These are phyloP conservation scores for Aspergillus pseudonomiae DNA, from an alignment of 2,329 filamentous ascomycete species.

Conservation along the genomic window DNA sequence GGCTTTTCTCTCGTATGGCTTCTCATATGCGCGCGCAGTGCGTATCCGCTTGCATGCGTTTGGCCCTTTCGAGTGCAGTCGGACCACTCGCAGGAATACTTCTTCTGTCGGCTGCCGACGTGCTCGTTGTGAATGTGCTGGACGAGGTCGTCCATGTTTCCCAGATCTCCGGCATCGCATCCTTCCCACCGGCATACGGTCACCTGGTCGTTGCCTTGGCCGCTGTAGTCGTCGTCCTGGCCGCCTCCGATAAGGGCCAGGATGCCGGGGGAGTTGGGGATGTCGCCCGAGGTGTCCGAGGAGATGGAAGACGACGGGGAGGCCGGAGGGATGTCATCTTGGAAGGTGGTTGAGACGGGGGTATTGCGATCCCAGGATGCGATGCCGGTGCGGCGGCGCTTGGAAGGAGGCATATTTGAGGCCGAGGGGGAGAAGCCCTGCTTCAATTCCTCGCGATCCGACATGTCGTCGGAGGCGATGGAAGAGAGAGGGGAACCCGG, in stretches of 20 bases:
- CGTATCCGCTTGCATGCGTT: conserved; percentile 92
- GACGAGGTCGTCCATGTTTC: conserved; percentile 80
- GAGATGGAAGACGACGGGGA: conserved; percentile 73
- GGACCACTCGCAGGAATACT: conserved; percentile 97
- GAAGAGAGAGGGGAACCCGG: conserved; percentile 67
- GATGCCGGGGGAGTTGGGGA: conserved; percentile 70
- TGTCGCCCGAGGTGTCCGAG: conserved; percentile 85
- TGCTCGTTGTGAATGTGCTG: conserved; percentile 90
- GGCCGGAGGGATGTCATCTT: conserved; percentile 44
- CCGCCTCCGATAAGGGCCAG: conserved; percentile 43
- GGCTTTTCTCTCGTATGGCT: conserved; percentile 98
- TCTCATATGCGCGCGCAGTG: conserved; percentile 93
- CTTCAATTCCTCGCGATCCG: conserved; percentile 57
- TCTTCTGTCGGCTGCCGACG: conserved; percentile 90
- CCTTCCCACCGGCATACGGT: conserved; percentile 78
- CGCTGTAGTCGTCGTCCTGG: conserved; percentile 66
- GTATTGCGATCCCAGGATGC: conserved; percentile 54
- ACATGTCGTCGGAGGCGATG: conserved; percentile 65
- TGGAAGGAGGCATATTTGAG: conserved; percentile 49
- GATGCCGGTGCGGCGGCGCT: conserved; percentile 50
- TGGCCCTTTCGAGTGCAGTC: conserved; percentile 87
- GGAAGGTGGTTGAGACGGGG: conserved; percentile 48
- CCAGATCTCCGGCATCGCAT: conserved; percentile 70
- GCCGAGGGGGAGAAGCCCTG: conserved; percentile 52
- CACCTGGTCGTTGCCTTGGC: conserved; percentile 72